A percentile compares a stretch with the other conserved stretches of the same genome.
Evolutionary conservation across 2,329 filamentous ascomycete genomes (phyloP).

Genomic region (Exutisphaerella laricina): DNA sequence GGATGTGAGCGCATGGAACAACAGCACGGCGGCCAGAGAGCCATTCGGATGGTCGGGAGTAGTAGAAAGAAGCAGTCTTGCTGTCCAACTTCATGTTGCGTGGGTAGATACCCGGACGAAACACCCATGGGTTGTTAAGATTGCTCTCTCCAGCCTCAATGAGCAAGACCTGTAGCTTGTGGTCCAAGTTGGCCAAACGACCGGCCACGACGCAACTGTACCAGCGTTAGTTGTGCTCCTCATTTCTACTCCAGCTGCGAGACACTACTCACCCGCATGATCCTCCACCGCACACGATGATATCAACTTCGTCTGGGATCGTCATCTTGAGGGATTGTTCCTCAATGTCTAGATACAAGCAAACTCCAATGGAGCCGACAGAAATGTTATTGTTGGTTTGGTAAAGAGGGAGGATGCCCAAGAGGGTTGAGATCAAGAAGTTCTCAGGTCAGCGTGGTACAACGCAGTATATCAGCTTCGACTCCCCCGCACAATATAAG

Average conservation of each 20-base stretch:
- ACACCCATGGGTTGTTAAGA: slow-evolving; percentile 73
- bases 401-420: background rate
- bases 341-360: slow-evolving; percentile 5
- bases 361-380: background rate
- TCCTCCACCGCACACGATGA: slow-evolving; percentile 72
- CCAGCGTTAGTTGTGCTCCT: slow-evolving; percentile 32
- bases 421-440: slow-evolving; percentile 3
- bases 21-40: slow-evolving; percentile 65
- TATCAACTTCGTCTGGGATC: slow-evolving; percentile 72
- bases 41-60: slow-evolving; percentile 68
- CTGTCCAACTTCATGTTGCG: slow-evolving; percentile 72
- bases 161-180: slow-evolving; percentile 64
- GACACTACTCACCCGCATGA: slow-evolving; percentile 52
- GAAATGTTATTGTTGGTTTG: background rate
- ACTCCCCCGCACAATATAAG: slow-evolving; percentile 21
- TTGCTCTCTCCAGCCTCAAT: slow-evolving; percentile 69
- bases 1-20: slow-evolving; percentile 67
- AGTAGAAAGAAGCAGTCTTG: slow-evolving; percentile 76
- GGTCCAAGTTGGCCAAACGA: slow-evolving; percentile 68
- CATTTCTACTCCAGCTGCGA: background rate
- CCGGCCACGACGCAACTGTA: slow-evolving; percentile 44
- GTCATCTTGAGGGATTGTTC: slow-evolving; percentile 43
- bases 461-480: slow-evolving; percentile 23
- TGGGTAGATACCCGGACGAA: slow-evolving; percentile 70
- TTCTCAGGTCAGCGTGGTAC: slow-evolving; percentile 6